phyloP scores from a whole-genome alignment of 495 filamentous ascomycete species.

The Penicillium subrubescens region DNA sequence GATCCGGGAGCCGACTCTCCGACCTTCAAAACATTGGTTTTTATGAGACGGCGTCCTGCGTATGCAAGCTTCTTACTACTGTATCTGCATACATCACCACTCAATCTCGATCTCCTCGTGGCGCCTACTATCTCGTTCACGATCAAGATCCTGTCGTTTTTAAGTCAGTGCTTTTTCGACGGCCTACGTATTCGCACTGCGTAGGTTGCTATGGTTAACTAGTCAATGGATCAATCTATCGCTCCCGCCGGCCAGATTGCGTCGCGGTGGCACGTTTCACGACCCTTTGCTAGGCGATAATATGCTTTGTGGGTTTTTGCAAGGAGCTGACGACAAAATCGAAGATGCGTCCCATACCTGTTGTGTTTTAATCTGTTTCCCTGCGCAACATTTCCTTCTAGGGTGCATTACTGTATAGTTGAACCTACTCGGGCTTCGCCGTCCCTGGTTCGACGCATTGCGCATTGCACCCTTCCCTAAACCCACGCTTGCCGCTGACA shows the following conservation, averaged over 20 bases:
- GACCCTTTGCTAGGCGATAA: not conserved
- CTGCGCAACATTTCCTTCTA: not conserved
- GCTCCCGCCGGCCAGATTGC: not conserved
- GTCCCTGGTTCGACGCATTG: not conserved
- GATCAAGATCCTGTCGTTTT: conserved; percentile 4
- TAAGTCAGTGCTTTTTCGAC: not conserved
- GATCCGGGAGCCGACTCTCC: conserved; percentile 8
- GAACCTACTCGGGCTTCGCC: not conserved
- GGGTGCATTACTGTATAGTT: not conserved
- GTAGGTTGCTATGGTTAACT: not conserved
- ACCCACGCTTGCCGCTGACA: not conserved
- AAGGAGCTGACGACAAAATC: not conserved
- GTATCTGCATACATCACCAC: no score
- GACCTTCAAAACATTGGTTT: not conserved
- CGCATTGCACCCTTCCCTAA: not conserved
- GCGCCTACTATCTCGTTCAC: conserved; percentile 9
- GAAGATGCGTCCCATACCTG: not conserved
- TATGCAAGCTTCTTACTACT: not conserved
- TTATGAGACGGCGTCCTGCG: not conserved
- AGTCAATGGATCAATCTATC: not conserved
- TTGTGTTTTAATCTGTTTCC: not conserved
- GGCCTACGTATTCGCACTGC: not conserved
- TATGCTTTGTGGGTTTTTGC: not conserved
- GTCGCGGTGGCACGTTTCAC: not conserved
- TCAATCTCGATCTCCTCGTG: conserved; percentile 4